Evolutionary conservation across 768 basidiomycete species (phyloP).

Genomic region (Lentinula detonsa): DNA sequence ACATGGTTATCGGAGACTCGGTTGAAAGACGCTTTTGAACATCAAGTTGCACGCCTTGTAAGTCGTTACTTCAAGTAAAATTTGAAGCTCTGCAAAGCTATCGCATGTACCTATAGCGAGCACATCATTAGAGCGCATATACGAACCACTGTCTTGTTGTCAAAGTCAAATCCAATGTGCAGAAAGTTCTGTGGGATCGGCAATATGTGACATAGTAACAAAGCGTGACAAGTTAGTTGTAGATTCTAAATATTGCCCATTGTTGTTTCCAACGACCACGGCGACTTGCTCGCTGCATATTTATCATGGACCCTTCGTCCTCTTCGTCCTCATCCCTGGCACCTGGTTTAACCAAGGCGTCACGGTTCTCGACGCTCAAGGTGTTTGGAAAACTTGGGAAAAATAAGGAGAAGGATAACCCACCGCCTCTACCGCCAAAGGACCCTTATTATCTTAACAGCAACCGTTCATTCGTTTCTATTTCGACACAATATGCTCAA

Average conservation of each 20-base stretch:
- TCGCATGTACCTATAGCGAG: too few species aligned
- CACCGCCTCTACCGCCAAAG: slow-evolving; percentile 63
- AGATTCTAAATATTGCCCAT: not conserved
- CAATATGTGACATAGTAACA: not conserved
- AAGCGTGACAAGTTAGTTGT: not conserved
- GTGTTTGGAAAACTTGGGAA: slow-evolving; percentile 9
- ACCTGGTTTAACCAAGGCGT: not conserved
- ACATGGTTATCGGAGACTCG: too few species aligned
- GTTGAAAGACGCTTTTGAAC: too few species aligned
- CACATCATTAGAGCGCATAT: too few species aligned
- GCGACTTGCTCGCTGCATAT: not conserved
- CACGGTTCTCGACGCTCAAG: slow-evolving; percentile 15
- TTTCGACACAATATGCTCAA: slow-evolving; percentile 32
- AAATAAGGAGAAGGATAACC: slow-evolving; percentile 16
- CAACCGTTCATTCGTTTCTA: slow-evolving; percentile 38
- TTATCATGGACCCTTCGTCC: slow-evolving; percentile 2
- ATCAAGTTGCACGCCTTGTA: too few species aligned
- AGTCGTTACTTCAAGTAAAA: too few species aligned
- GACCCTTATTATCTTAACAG: slow-evolving; percentile 45
- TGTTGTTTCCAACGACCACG: not conserved
- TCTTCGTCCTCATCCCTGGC: not conserved
- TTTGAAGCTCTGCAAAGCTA: too few species aligned
- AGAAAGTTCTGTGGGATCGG: not conserved
- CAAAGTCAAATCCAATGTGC: too few species aligned
- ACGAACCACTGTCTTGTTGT: too few species aligned